Evolutionary conservation across 2,329 filamentous ascomycete genomes (phyloP), one percentile per base, ranked within the genome.

Genomic region (Penicillium sp.): DNA sequence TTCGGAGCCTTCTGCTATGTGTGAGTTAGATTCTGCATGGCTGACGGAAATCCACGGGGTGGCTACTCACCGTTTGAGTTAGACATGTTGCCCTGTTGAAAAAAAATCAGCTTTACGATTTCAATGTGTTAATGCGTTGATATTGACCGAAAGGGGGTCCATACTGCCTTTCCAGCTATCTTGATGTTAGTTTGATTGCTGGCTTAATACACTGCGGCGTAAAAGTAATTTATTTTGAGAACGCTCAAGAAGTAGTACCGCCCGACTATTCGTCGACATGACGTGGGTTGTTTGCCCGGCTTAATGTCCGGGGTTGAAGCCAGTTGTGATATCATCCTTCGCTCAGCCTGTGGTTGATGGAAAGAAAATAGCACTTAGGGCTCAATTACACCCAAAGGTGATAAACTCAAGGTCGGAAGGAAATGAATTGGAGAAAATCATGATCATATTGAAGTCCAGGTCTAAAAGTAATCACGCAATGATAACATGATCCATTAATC

Each of bases 361-460:
- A 39, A 16, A 49, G 16, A 2, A 39, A n/a, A 6, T 36, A 23
- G 21, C 5, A 45, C 15, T 31, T 29, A 31, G 40, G 50, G 9
- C 21, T 23, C 5, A 27, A 36, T 25, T 27, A 25, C 9, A 10
- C 15, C 1, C 10, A 40, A 15, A 25, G 4, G 7, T 40, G 23
- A 13, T 48, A 53, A 4, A 7, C 2, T n/a, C 2, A 43, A 15
- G 4, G 10, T 27, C 1, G 33, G 33, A 16, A 25, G n/a, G 15
- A 19, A 21, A 41, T n/a, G 13, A 46, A 21, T 36, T 43, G 21
- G 23, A 43, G 33, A 53, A 43, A 49, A 55, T 61, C 61, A 58
- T 66, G 56, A 61, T 66, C 64, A 48, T 65, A 60, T 56, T 66
- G 59, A 62, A 57, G 61, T 60, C 55, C 55, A 61, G 53, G 52